Evolutionary conservation across 2,329 filamentous ascomycete genomes (phyloP).

Genomic region (Fonsecaea monophora): DNA sequence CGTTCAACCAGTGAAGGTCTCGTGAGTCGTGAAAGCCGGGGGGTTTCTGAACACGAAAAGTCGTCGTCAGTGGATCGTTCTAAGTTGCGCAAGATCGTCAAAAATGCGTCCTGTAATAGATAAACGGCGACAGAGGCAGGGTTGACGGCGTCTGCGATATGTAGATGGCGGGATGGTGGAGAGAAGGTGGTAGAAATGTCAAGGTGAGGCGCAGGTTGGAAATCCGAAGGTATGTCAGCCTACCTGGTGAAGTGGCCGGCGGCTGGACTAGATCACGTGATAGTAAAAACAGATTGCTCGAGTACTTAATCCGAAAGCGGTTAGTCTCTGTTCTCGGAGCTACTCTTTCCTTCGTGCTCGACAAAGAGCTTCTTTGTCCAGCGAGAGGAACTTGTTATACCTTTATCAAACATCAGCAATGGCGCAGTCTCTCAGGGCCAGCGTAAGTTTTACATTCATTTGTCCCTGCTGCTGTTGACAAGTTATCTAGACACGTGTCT

Average conservation of each 20-base stretch:
- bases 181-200: slow-evolving; percentile 26
- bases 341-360: slow-evolving; percentile 1
- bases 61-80: slow-evolving; percentile 47
- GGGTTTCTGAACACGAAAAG: slow-evolving; percentile 46
- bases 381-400: slow-evolving; percentile 18
- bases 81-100: slow-evolving; percentile 13
- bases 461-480: slow-evolving; percentile 37
- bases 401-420: slow-evolving; percentile 43
- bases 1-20: slow-evolving; percentile 68
- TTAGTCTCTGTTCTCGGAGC: not conserved
- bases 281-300: not conserved
- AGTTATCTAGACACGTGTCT: slow-evolving; percentile 62
- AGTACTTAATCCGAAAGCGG: not conserved
- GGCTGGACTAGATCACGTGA: not conserved
- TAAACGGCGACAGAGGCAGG: slow-evolving; percentile 21
- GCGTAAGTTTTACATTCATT: slow-evolving; percentile 53
- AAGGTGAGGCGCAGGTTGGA: slow-evolving; percentile 4
- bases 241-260: not conserved
- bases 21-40: slow-evolving; percentile 49
- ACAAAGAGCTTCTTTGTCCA: slow-evolving; percentile 3
- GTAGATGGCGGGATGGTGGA: slow-evolving; percentile 27
- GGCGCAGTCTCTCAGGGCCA: slow-evolving; percentile 67
- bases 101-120: slow-evolving; percentile 1
- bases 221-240: slow-evolving; percentile 4
- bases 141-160: slow-evolving; percentile 31